Evolutionary conservation across 108 stramenopile genomes (phyloP), one percentile per base, ranked within the genome.

Genomic region (Skeletonema grethae): DNA sequence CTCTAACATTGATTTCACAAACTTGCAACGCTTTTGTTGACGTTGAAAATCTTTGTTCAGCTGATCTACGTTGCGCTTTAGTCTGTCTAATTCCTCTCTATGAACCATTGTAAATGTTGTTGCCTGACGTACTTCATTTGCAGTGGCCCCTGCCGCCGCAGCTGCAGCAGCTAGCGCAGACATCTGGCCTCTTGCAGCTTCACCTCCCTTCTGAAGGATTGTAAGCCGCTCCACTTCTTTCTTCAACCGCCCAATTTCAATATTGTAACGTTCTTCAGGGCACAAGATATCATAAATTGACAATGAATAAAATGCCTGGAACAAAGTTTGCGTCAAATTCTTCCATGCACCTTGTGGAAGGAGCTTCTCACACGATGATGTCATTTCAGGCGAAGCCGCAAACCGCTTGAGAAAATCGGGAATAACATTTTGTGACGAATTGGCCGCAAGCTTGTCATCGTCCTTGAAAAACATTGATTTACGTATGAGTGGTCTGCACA

Each of bases 241-340:
- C 56, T 86, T 84, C 43, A 94, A 45, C 13, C 95, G 74, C 32
- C 50, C 63, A 1, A 87, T 83, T 62, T 97, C 92, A 7, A 83
- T 53, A 3, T 69, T 65, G 76, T 93, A 97, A 0, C 84, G 68
- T 8, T 83, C 77, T 30, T 79, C 76, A 6, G 96, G 96, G 34
- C 87, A 89, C 20, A 69, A 76, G 30, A 97, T 85, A 63, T 97
- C 96, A 65, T 88, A 89, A 3, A 92, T 67, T 3, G 78, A 65
- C 16, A 82, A 61, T 28, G 85, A 75, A 69, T 82, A 93, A 76
- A 97, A 97, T 9, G 65, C 71, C 32, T 91, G 88, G 38, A 91
- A 94, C 30, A 97, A 69, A 8, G 59, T 36, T 22, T 65, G 68
- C 8, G 88, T 75, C 2, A 97, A 63, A 57, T 83, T 38, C 31